A percentile compares a stretch with the other conserved stretches of the same genome.
These are phyloP conservation scores for Thoreauomyces humboldtii DNA, from an alignment of 192 early-diverging fungal genomes.

Conservation along the genomic window DNA sequence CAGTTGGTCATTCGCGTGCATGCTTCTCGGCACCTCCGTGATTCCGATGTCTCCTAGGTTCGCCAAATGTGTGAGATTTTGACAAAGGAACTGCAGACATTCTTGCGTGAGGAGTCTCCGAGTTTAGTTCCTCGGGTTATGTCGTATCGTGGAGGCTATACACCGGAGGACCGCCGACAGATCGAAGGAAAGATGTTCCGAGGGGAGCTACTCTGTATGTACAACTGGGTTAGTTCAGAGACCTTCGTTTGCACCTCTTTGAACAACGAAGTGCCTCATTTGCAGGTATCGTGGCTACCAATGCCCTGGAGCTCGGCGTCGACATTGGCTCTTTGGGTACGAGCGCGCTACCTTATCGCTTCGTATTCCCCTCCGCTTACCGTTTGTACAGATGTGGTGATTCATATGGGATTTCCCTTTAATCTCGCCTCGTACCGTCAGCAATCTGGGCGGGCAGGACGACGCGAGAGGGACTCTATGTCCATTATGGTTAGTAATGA, in stretches of 20 bases:
- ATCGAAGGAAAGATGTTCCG: conserved; percentile 70
- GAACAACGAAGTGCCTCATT: too few relatives aligned
- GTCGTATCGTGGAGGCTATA: conserved; percentile 80
- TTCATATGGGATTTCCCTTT: conserved; percentile 74
- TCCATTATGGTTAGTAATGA: conserved; percentile 67
- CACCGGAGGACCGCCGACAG: conserved; percentile 55
- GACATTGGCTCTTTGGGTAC: conserved; percentile 70
- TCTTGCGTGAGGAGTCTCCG: conserved; percentile 26
- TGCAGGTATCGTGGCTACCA: conserved; percentile 77
- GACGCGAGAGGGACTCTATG: conserved; percentile 55
- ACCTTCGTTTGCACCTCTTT: too few relatives aligned
- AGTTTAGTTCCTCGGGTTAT: conserved; percentile 40
- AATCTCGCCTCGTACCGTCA: conserved; percentile 60
- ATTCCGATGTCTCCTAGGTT: too few relatives aligned
- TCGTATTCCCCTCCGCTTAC: neutral
- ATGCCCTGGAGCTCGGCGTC: conserved; percentile 79
- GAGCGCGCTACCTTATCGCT: conserved; percentile 1
- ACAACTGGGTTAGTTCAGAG: neutral
- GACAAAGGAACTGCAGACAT: conserved; percentile 27
- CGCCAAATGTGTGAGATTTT: conserved; percentile 52
- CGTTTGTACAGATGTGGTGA: conserved; percentile 55
- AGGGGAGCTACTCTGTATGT: conserved; percentile 57
- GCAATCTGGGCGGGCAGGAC: conserved; percentile 74
- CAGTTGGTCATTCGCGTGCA: neutral
- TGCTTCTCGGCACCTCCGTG: too few relatives aligned